Percentiles rank a stretch among this genome's conserved stretches.
These are phyloP conservation scores for Raddia guianensis DNA, from an alignment of 176 grass and related monocot species.

Conservation along the genomic window DNA sequence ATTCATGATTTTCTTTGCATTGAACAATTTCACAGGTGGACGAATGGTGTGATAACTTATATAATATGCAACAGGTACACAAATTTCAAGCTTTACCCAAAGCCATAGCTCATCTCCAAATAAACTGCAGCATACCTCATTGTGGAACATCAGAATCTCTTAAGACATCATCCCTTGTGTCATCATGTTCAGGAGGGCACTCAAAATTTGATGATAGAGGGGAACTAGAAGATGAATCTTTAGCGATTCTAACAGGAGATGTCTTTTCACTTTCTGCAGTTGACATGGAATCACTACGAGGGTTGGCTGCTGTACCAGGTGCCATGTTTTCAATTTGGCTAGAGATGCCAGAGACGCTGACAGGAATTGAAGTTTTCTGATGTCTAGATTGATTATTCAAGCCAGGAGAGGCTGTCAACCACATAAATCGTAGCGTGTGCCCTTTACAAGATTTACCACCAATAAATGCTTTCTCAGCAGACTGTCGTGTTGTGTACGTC, in stretches of 20 bases:
- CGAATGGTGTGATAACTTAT: background rate
- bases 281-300: slow-evolving; percentile 23
- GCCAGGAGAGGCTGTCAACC: slow-evolving; percentile 64
- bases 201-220: slow-evolving; percentile 47
- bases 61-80: background rate
- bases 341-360: slow-evolving; percentile 28
- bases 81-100: slow-evolving; percentile 19
- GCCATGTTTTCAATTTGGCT: slow-evolving; percentile 38
- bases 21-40: slow-evolving; percentile 14
- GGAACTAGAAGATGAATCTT: slow-evolving; percentile 33
- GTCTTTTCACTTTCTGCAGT: slow-evolving; percentile 37
- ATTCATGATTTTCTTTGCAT: slow-evolving; percentile 8
- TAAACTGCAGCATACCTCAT: slow-evolving; percentile 53
- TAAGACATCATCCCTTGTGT: slow-evolving; percentile 30
- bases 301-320: slow-evolving; percentile 23
- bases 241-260: slow-evolving; percentile 27
- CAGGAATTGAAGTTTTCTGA: slow-evolving; percentile 42
- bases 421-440: slow-evolving; percentile 72
- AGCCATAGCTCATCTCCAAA: slow-evolving; percentile 6
- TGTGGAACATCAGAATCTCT: slow-evolving; percentile 40
- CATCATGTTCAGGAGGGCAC: slow-evolving; percentile 34
- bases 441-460: slow-evolving; percentile 80
- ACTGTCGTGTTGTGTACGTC: slow-evolving; percentile 67
- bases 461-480: slow-evolving; percentile 86
- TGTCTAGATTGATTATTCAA: slow-evolving; percentile 43